Evolutionary conservation across 164 flowering plant genomes (phyloP).

Genomic region (Magnolia officinalis): DNA sequence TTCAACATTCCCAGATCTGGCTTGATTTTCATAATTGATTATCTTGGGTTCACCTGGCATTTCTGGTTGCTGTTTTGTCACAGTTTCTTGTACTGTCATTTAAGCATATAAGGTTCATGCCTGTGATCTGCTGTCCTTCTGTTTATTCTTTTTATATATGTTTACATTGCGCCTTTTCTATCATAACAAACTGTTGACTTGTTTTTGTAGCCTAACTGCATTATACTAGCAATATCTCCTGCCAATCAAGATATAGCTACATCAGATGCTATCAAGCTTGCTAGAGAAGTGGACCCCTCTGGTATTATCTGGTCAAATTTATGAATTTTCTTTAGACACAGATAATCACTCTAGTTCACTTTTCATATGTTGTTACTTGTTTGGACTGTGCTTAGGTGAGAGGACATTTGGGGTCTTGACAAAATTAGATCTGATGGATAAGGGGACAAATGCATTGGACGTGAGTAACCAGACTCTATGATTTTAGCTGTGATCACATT

Average conservation of each 20-base stretch:
- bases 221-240: constrained; percentile 67
- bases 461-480: constrained; percentile 30
- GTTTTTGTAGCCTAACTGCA: constrained; percentile 57
- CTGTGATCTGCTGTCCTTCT: background rate
- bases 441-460: constrained; percentile 72
- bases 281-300: constrained; percentile 70
- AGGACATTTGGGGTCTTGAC: constrained; percentile 74
- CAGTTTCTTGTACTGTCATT: too few relatives aligned
- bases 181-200: background rate
- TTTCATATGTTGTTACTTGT: background rate
- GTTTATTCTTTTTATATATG: background rate
- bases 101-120: background rate
- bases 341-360: background rate
- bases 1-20: too few relatives aligned
- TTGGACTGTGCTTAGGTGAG: constrained; percentile 38
- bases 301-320: constrained; percentile 25
- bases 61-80: too few relatives aligned
- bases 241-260: constrained; percentile 79
- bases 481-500: background rate
- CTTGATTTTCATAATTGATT: too few relatives aligned
- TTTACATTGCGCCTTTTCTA: background rate
- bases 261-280: constrained; percentile 69
- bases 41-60: too few relatives aligned
- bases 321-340: background rate
- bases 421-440: constrained; percentile 72